Evolutionary conservation across 2,329 filamentous ascomycete genomes (phyloP), one percentile per base, ranked within the genome.

Genomic region (Colletotrichum sp.): DNA sequence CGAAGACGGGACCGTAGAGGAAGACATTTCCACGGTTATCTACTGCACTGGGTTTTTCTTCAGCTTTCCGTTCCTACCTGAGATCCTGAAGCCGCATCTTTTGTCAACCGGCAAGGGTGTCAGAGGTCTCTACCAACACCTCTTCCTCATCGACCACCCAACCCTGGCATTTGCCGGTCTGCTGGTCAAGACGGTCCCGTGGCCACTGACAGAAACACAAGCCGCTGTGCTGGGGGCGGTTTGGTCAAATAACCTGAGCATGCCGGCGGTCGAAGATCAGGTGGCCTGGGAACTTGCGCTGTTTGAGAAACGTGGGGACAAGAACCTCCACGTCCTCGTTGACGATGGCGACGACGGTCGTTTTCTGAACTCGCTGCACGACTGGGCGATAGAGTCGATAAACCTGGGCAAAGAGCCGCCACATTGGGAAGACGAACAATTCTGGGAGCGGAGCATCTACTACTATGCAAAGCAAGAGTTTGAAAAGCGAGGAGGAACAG

Each of bases 21-120:
- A 85, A 7, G 84, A 91, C 48, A 84, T 97, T 66, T 94, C 97
- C 79, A 89, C 90, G 0, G 85, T 97, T 7, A 81, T 97, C 16
- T 97, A 95, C 83, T 95, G 94, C 81, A 97, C 95, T 0, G 95
- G 95, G 2, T 97, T 96, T 80, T 90, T 96, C 71, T 96, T 94
- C 84, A 91, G 92, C 2, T 93, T 93, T 67, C 94, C 95, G 0
- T 97, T 96, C 79, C 79, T 91, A 9, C 79, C 82, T 24, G 79
- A 83, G 4, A 28, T 68, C 6, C 77, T 87, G 9, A 79, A 85
- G 16, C 84, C 82, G 12, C 87, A 90, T 0, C 81, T 95, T 3
- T 88, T 96, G 71, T 92, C 90, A 0, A 90, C 92, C 70, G 96
- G 96, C 1, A 90, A 89, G 38, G 90, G 94, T 32, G 92, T 96